Evolutionary conservation across 306 rosid genomes (phyloP).

Genomic region (Argentina anserina): DNA sequence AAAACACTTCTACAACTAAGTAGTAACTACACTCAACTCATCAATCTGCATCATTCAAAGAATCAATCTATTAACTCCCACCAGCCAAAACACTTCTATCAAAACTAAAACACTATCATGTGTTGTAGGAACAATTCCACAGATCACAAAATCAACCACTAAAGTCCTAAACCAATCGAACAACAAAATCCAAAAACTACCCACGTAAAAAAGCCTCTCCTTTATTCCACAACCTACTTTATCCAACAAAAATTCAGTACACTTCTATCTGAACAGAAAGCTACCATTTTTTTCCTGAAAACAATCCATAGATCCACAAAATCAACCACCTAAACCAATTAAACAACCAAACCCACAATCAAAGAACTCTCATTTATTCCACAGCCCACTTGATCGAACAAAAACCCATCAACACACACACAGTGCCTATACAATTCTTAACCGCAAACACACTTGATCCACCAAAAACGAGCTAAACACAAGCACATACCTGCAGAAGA

Average conservation of each 20-base stretch:
- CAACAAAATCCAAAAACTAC: neutral
- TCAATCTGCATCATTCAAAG: slow-evolving; percentile 5
- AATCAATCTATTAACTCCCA: neutral
- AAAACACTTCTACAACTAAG: neutral
- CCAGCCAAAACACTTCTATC: neutral
- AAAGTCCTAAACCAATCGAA: neutral
- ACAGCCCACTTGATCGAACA: neutral
- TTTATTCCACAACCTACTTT: neutral
- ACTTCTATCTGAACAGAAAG: no score
- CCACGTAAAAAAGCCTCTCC: neutral
- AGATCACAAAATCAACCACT: neutral
- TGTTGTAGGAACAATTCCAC: neutral
- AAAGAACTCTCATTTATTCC: no score
- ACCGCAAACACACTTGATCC: neutral
- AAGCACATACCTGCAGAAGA: slow-evolving; percentile 79
- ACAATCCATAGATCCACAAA: no score
- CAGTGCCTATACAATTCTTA: neutral
- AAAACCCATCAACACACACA: neutral
- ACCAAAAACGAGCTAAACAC: neutral
- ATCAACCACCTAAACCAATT: no score
- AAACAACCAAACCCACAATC: no score
- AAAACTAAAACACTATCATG: no score
- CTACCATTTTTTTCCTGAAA: no score
- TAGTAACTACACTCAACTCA: slow-evolving; percentile 4
- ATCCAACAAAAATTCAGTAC: no score